Conservation (phyloP, 2,329 filamentous ascomycete genomes). For the Fusarium illudens region DNA sequence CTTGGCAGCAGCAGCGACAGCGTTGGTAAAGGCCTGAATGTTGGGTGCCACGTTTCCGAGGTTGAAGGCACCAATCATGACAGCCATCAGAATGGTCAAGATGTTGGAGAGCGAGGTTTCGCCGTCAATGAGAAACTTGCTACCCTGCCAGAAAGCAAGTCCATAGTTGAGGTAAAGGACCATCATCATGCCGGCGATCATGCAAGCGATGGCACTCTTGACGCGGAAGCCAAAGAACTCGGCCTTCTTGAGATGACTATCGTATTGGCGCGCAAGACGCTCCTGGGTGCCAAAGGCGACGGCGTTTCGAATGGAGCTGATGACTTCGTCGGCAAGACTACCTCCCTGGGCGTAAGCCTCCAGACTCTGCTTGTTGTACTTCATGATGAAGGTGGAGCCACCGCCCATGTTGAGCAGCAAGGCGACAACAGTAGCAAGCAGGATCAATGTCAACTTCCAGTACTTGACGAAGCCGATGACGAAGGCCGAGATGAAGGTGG, state of each 20-base stretch:
- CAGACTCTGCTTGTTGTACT: slow-evolving; percentile 80
- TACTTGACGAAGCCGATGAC: slow-evolving; percentile 90
- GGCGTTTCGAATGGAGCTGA: slow-evolving; percentile 92
- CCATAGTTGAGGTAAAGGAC: slow-evolving; percentile 89
- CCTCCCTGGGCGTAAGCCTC: slow-evolving; percentile 85
- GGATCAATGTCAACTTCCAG: slow-evolving; percentile 92
- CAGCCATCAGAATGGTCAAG: slow-evolving; percentile 85
- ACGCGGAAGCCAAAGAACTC: slow-evolving; percentile 79
- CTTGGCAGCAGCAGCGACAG: slow-evolving; percentile 84
- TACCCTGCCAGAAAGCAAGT: slow-evolving; percentile 89
- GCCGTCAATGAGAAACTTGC: slow-evolving; percentile 73
- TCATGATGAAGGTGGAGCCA: slow-evolving; percentile 78
- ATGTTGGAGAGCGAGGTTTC: slow-evolving; percentile 74
- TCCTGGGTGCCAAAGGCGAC: slow-evolving; percentile 94
- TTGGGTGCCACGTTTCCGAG: slow-evolving; percentile 89
- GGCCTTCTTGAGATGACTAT: slow-evolving; percentile 75
- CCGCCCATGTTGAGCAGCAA: slow-evolving; percentile 80
- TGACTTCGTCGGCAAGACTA: slow-evolving; percentile 90
- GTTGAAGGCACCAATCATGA: slow-evolving; percentile 93
- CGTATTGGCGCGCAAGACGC: slow-evolving; percentile 87
- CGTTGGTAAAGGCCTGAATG: slow-evolving; percentile 84
- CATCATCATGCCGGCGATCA: slow-evolving; percentile 86
- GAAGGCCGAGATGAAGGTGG: slow-evolving; percentile 88
- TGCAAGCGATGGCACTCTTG: slow-evolving; percentile 75
- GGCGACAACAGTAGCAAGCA: slow-evolving; percentile 81